phyloP scores from a whole-genome alignment of 345 rosid species.

The Eucalyptus curtisii region DNA sequence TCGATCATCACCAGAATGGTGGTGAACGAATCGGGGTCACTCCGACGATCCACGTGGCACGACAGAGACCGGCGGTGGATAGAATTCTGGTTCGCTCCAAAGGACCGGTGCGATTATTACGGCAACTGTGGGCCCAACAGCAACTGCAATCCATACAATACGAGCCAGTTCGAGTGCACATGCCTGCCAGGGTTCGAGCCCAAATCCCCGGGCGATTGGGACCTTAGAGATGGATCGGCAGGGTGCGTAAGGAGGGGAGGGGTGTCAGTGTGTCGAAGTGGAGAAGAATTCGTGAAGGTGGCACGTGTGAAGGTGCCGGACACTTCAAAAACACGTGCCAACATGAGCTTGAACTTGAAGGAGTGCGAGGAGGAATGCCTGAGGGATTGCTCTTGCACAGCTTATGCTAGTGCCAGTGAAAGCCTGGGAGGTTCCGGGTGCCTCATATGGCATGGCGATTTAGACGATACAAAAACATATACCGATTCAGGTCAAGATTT shows the following conservation, averaged over 20 bases:
- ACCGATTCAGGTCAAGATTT: slow-evolving; percentile 35
- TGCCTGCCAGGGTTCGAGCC: slow-evolving; percentile 69
- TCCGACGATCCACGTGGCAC: slow-evolving; percentile 35
- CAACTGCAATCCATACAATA: not conserved
- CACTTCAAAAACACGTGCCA: slow-evolving; percentile 13
- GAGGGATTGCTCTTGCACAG: slow-evolving; percentile 23
- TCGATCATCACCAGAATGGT: slow-evolving; percentile 30
- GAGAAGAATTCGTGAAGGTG: slow-evolving; percentile 44
- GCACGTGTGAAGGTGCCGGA: slow-evolving; percentile 11
- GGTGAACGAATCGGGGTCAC: slow-evolving; percentile 29
- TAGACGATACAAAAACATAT: slow-evolving; percentile 28
- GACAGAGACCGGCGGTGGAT: slow-evolving; percentile 23
- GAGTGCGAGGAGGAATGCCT: slow-evolving; percentile 11
- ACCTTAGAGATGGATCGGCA: slow-evolving; percentile 25
- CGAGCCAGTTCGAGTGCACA: slow-evolving; percentile 19
- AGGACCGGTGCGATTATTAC: slow-evolving; percentile 50
- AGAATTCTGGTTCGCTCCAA: slow-evolving; percentile 23
- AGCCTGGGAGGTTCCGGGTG: slow-evolving; percentile 32
- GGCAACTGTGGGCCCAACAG: slow-evolving; percentile 38
- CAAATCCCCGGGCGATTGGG: slow-evolving; percentile 24
- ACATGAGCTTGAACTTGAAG: slow-evolving; percentile 24
- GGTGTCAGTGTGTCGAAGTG: slow-evolving; percentile 6
- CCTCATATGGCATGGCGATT: slow-evolving; percentile 34
- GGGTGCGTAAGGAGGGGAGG: slow-evolving; percentile 35
- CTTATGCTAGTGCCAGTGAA: slow-evolving; percentile 37